These are phyloP conservation scores for Sugiyamaella lignohabitans DNA, from an alignment of 805 yeast genomes.

Conservation along the genomic window DNA sequence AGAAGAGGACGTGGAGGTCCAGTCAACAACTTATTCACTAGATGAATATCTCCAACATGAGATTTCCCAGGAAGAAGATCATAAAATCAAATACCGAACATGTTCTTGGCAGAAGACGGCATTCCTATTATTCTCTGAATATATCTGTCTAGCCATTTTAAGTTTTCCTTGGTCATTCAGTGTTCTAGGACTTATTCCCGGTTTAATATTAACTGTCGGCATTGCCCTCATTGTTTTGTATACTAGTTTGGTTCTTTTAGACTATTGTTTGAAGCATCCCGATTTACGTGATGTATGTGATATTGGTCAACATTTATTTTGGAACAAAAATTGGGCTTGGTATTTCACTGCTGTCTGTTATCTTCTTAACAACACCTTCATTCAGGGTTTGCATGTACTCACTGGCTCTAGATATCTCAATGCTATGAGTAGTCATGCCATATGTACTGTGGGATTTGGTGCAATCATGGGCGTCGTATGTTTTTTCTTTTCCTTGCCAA, in stretches of 20 bases:
- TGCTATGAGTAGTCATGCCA: constrained; percentile 44
- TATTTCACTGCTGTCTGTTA: constrained; percentile 51
- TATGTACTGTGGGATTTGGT: constrained; percentile 48
- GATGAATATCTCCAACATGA: constrained; percentile 15
- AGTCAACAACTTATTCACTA: too few species aligned
- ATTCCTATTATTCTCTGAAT: constrained; percentile 53
- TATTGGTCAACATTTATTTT: constrained; percentile 51
- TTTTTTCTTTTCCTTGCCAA: constrained; percentile 46
- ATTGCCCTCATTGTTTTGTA: constrained; percentile 47
- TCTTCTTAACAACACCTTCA: constrained; percentile 48
- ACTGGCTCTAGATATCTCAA: constrained; percentile 56
- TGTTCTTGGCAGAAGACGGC: constrained; percentile 57
- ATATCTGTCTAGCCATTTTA: constrained; percentile 56
- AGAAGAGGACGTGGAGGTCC: too few species aligned
- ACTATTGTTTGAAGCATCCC: constrained; percentile 50
- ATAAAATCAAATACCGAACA: constrained; percentile 40
- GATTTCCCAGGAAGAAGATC: constrained; percentile 14
- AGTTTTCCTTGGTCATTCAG: constrained; percentile 64
- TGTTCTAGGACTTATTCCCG: constrained; percentile 53
- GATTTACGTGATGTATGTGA: constrained; percentile 49
- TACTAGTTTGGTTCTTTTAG: constrained; percentile 50
- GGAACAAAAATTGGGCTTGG: constrained; percentile 48
- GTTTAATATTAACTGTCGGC: constrained; percentile 46
- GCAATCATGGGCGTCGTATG: constrained; percentile 46
- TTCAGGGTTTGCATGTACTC: constrained; percentile 53